These are phyloP conservation scores for Dioscorea cayenensis DNA, from an alignment of 116 monocot genomes.

Conservation along the genomic window DNA sequence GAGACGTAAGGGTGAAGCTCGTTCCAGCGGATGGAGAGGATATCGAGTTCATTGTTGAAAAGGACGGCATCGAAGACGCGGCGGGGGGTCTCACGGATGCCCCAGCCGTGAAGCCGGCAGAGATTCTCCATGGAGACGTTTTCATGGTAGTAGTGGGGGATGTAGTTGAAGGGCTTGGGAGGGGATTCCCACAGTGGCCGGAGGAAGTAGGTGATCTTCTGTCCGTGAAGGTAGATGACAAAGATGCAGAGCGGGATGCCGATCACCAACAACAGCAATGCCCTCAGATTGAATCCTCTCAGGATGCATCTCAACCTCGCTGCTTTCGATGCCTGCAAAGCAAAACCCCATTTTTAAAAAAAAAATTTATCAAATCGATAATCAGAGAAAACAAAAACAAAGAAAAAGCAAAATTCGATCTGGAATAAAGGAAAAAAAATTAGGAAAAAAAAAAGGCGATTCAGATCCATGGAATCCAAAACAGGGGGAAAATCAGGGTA, in stretches of 20 bases:
- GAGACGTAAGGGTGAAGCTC: conserved; percentile 24
- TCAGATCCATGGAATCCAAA: background rate
- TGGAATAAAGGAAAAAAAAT: no score
- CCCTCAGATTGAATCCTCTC: conserved; percentile 10
- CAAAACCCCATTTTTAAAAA: no score
- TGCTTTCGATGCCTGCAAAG: conserved; percentile 12
- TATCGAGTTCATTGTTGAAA: conserved; percentile 30
- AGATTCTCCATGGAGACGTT: conserved; percentile 22
- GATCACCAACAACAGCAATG: conserved; percentile 7
- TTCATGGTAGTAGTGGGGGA: conserved; percentile 28
- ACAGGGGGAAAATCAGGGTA: background rate
- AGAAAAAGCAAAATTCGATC: no score
- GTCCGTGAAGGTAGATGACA: conserved; percentile 17
- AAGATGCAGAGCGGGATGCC: conserved; percentile 7
- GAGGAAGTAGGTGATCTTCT: conserved; percentile 29
- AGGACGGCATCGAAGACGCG: conserved; percentile 28
- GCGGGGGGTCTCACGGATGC: conserved; percentile 12
- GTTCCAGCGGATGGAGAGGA: conserved; percentile 22
- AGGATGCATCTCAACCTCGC: conserved; percentile 21
- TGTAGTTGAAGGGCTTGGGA: conserved; percentile 19
- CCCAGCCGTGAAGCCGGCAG: conserved; percentile 28
- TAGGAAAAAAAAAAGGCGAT: background rate
- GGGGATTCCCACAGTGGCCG: conserved; percentile 30
- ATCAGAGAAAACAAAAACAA: no score
- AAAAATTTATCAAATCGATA: background rate